A percentile compares a stretch with the other conserved stretches of the same genome.
Conservation (phyloP, 2,329 filamentous ascomycete species). For the Stemphylium lycopersici region DNA sequence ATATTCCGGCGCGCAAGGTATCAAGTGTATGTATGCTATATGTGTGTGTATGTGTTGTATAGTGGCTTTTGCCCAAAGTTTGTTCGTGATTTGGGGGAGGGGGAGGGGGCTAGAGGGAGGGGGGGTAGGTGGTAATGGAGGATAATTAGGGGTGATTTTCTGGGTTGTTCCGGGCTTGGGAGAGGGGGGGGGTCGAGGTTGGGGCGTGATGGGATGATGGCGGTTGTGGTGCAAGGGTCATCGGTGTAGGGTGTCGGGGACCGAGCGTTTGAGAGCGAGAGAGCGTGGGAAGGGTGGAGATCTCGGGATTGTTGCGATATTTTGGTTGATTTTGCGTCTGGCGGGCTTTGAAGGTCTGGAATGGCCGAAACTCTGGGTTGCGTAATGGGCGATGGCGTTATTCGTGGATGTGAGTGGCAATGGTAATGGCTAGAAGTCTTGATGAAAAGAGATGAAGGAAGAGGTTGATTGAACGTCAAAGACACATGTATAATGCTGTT, state of each 20-base stretch:
- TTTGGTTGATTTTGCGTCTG: background rate
- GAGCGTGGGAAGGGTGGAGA: background rate
- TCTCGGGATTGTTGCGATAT: background rate
- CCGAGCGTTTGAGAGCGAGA: background rate
- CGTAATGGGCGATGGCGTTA: no score
- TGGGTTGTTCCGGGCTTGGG: background rate
- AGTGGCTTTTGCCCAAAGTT: no score
- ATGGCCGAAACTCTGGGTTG: no score
- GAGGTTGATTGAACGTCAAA: background rate
- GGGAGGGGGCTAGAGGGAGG: background rate
- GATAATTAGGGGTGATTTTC: conserved; percentile 10
- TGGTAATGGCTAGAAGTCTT: no score
- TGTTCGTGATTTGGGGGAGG: background rate
- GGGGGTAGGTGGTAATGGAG: background rate
- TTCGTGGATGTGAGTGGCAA: background rate
- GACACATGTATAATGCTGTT: background rate
- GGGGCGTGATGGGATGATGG: conserved; percentile 2
- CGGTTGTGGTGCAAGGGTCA: background rate
- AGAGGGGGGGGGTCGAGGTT: background rate
- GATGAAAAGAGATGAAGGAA: background rate
- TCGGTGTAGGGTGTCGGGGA: background rate
- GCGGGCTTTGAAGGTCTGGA: background rate
- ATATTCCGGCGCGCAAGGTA: no score
- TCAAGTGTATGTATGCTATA: background rate
- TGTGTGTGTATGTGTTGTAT: no score